Evolutionary conservation across 208 protist genomes (phyloP).

Genomic region (Phytomonas sp.): DNA sequence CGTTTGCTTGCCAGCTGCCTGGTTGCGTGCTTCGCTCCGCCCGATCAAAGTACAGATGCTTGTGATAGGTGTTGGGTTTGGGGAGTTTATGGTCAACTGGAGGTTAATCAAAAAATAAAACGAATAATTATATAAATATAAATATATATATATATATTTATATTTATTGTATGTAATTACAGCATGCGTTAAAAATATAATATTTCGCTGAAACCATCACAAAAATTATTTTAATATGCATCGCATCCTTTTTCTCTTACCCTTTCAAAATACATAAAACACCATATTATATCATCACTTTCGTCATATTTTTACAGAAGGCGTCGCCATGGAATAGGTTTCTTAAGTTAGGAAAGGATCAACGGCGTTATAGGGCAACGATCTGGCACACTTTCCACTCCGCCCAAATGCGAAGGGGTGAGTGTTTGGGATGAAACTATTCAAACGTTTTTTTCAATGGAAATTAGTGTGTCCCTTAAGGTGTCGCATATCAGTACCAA

Average conservation of each 20-base stretch:
- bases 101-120: slow-evolving; percentile 10
- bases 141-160: slow-evolving; percentile 8
- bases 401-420: background rate
- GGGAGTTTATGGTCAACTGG: background rate
- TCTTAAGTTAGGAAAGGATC: background rate
- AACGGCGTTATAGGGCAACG: too few species aligned
- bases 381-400: background rate
- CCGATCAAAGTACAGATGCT: too few species aligned
- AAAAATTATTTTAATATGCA: slow-evolving; percentile 2
- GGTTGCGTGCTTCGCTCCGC: background rate
- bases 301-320: slow-evolving; percentile 5
- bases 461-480: too few species aligned
- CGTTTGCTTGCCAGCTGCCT: background rate
- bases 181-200: slow-evolving; percentile 2
- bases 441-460: too few species aligned
- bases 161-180: slow-evolving; percentile 3
- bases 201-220: too few species aligned
- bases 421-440: background rate
- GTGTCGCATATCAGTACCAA: background rate
- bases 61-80: background rate
- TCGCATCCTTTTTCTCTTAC: slow-evolving; percentile 4
- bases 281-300: background rate
- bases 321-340: background rate
- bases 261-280: background rate
- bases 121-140: slow-evolving; percentile 4